Evolutionary conservation across 148 eudicot species (phyloP), one percentile per base, ranked within the genome.

Genomic region (Dianthus caryophyllus): DNA sequence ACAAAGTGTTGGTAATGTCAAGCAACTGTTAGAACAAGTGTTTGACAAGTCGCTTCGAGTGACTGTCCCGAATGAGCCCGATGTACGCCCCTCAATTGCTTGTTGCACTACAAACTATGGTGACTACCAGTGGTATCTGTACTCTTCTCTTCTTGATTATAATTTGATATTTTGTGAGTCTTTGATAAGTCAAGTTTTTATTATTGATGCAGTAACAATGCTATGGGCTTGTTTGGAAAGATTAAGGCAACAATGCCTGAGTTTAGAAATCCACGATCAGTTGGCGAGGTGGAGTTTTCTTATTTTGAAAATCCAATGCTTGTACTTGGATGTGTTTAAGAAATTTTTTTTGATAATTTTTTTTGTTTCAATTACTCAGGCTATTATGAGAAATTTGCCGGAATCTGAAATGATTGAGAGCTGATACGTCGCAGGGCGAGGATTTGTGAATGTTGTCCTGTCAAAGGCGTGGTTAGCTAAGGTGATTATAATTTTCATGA

Each of bases 91-190:
- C 27, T 49, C 80, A 56, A 76, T 94, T 82, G 83, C 88, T 65
- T 67, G 88, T 71, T 69, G 82, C 55, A n/a, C n/a, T n/a, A 78
- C 76, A 16, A 84, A 81, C 67, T 83, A 81, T 75, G 98, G 98
- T 17, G 97, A 94, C 62, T 90, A 94, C 33, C 97, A 90, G 74
- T 94, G 98, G 98, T 93, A 80, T 43, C 7, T 10, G n/a, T n/a
- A n/a, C n/a, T n/a, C n/a, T n/a, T n/a, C n/a, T 49, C 26, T 8
- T 26, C 70, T 65, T 54, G 56, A 33, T 17, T 5, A 27, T 27
- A n/a, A n/a, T n/a, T n/a, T n/a, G n/a, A n/a, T 29, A 17, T 47
- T 25, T 21, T n/a, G n/a, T n/a, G n/a, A n/a, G n/a, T n/a, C n/a
- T 2, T 14, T 4, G 2, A n/a, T 46, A 1, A 8, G 3, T 3